Conservation (phyloP, 257 asterid species). For the Jacaranda mimosifolia region DNA sequence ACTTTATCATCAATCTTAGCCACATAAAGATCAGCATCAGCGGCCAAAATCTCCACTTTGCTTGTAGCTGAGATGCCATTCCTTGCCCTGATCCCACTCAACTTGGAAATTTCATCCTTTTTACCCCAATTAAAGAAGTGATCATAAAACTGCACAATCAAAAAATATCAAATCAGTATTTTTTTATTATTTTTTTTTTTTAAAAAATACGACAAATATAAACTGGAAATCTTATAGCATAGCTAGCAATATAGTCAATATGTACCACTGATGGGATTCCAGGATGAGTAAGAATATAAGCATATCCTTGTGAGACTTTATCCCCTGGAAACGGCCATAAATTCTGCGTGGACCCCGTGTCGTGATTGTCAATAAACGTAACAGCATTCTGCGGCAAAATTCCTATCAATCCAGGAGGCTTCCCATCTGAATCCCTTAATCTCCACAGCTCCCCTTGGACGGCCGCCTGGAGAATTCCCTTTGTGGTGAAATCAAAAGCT, state of each 20-base stretch:
- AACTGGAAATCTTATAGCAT: neutral
- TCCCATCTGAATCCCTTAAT: constrained; percentile 64
- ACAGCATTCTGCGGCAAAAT: constrained; percentile 70
- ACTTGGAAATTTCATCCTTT: constrained; percentile 62
- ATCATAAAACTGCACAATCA: constrained; percentile 71
- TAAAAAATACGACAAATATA: too few species aligned
- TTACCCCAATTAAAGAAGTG: constrained; percentile 80
- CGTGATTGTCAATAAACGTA: constrained; percentile 87
- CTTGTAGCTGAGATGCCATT: constrained; percentile 68
- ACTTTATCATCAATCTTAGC: constrained; percentile 71
- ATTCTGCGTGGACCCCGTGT: constrained; percentile 78
- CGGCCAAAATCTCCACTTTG: constrained; percentile 70
- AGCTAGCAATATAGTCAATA: neutral
- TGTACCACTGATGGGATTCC: constrained; percentile 76
- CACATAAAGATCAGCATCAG: constrained; percentile 75
- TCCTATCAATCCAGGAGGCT: constrained; percentile 88
- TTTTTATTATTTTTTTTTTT: too few species aligned
- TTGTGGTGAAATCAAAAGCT: constrained; percentile 86
- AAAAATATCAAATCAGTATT: neutral
- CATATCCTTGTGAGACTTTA: constrained; percentile 80
- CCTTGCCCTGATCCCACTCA: constrained; percentile 56
- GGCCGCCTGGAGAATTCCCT: constrained; percentile 82
- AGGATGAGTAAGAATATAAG: constrained; percentile 89
- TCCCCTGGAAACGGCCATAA: constrained; percentile 82
- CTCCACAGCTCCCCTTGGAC: constrained; percentile 81